phyloP scores from a whole-genome alignment of 441 rosid genomes.

The Bocquillonia castaneifolia region DNA sequence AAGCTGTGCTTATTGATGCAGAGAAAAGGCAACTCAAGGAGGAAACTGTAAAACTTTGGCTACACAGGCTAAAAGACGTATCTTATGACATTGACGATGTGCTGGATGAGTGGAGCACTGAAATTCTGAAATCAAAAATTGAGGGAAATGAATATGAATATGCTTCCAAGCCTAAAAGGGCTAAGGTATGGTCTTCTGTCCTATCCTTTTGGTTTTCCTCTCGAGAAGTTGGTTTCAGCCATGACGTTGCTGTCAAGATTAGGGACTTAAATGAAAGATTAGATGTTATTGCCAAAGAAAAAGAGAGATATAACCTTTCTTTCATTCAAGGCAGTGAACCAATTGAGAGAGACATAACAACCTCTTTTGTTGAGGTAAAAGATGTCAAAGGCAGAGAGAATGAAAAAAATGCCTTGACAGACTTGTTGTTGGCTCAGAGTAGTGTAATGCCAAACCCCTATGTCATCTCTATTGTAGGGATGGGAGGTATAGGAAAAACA shows the following conservation, averaged over 20 bases:
- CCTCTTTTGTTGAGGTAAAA: background rate
- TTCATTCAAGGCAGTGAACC: background rate
- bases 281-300: background rate
- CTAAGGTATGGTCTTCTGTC: conserved; percentile 13
- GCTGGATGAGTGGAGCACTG: conserved; percentile 13
- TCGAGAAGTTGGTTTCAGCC: background rate
- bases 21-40: background rate
- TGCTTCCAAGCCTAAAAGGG: background rate
- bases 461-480: background rate
- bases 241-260: conserved; percentile 11
- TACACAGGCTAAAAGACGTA: conserved; percentile 6
- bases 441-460: background rate
- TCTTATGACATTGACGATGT: conserved; percentile 11
- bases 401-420: background rate
- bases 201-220: conserved; percentile 5
- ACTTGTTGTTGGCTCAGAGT: background rate
- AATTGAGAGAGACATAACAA: background rate
- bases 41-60: conserved; percentile 1
- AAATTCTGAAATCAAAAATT: background rate
- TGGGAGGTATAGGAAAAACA: background rate
- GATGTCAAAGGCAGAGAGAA: background rate
- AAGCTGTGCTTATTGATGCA: background rate
- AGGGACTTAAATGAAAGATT: conserved; percentile 6
- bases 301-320: background rate
- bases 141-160: background rate